phyloP scores from a whole-genome alignment of 805 yeast genomes.

The Candida pini region DNA sequence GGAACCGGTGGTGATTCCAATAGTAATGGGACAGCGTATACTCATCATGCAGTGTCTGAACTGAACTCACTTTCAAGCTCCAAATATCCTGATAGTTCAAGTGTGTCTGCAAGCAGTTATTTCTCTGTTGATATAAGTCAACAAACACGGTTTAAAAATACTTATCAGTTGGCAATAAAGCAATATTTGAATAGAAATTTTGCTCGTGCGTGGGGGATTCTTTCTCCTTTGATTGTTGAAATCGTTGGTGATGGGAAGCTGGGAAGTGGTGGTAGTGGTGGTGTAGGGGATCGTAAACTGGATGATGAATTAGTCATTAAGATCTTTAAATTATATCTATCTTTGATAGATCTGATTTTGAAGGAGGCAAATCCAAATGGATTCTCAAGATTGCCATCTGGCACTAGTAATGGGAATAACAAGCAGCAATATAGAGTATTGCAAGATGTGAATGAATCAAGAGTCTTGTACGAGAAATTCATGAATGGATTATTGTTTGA shows the following conservation, averaged over 20 bases:
- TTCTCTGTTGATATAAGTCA: conserved; percentile 9
- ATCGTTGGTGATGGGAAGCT: conserved; percentile 4
- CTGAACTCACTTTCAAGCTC: too few species aligned
- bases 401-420: neutral
- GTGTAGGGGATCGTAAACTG: too few species aligned
- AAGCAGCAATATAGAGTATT: too few species aligned
- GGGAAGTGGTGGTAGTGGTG: neutral
- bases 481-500: conserved; percentile 17
- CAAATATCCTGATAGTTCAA: neutral
- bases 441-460: too few species aligned
- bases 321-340: conserved; percentile 24
- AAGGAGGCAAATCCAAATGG: conserved; percentile 10
- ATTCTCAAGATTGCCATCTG: neutral
- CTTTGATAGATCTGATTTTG: conserved; percentile 24
- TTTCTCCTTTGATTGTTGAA: conserved; percentile 17
- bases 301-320: conserved; percentile 13
- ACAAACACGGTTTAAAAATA: conserved; percentile 16
- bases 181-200: conserved; percentile 33
- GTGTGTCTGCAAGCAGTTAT: conserved; percentile 1
- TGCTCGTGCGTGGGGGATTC: conserved; percentile 22
- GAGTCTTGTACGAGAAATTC: conserved; percentile 10
- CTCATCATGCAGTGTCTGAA: too few species aligned
- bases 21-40: too few species aligned
- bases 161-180: conserved; percentile 36
- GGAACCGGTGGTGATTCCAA: too few species aligned